These are phyloP conservation scores for Saturnispora galanensis DNA, from an alignment of 805 yeast species.

Conservation along the genomic window DNA sequence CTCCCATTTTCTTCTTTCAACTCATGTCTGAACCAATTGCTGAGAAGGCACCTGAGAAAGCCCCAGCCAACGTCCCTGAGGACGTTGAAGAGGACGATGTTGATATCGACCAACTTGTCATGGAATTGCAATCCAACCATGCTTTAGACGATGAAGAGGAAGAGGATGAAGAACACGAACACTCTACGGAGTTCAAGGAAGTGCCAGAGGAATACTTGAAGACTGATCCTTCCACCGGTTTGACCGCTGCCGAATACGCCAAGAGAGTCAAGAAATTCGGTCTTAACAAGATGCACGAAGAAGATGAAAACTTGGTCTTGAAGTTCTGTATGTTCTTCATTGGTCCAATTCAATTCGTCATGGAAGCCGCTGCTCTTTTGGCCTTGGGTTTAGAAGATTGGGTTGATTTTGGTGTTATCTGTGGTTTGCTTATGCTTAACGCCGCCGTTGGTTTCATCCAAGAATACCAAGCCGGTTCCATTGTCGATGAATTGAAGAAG, in stretches of 20 bases:
- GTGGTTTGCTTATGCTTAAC: constrained; percentile 76
- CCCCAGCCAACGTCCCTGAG: constrained; percentile 29
- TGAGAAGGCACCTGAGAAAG: constrained; percentile 10
- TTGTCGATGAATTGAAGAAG: constrained; percentile 93
- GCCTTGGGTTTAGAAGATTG: constrained; percentile 97
- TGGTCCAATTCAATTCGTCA: constrained; percentile 94
- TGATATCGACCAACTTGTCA: constrained; percentile 63
- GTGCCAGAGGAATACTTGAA: constrained; percentile 80
- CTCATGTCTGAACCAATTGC: constrained; percentile 6
- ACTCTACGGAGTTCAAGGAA: constrained; percentile 40
- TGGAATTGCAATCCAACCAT: constrained; percentile 68
- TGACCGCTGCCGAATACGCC: constrained; percentile 63
- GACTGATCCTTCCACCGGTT: constrained; percentile 72
- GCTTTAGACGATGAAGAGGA: constrained; percentile 40
- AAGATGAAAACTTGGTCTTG: constrained; percentile 64
- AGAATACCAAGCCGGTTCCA: constrained; percentile 97
- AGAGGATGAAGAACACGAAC: constrained; percentile 31
- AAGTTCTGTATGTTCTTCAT: constrained; percentile 82
- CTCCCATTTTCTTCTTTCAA: no score
- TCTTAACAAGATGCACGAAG: constrained; percentile 85
- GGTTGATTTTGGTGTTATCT: constrained; percentile 98
- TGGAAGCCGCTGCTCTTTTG: constrained; percentile 93
- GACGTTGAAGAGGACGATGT: constrained; percentile 42
- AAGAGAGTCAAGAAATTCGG: constrained; percentile 87
- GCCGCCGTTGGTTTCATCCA: constrained; percentile 94